These are phyloP conservation scores for Colletotrichum gigasporum DNA, from an alignment of 2,329 filamentous ascomycete genomes.

Conservation along the genomic window DNA sequence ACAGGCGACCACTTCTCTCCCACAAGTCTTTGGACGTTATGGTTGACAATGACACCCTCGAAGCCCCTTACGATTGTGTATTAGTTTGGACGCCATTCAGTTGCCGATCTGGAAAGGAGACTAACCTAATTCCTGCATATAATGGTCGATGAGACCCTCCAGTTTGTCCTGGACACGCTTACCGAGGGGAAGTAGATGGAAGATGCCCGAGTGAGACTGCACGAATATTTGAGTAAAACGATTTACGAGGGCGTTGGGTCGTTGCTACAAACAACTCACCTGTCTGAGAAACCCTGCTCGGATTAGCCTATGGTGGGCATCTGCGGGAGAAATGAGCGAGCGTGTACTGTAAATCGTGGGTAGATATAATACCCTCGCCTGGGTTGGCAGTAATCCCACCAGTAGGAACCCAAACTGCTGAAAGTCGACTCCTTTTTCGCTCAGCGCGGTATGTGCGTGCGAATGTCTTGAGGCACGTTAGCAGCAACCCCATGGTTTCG, in stretches of 20 bases:
- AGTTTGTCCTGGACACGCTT: constrained; percentile 89
- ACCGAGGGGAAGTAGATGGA: constrained; percentile 90
- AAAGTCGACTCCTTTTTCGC: constrained; percentile 58
- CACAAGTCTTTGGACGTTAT: constrained; percentile 88
- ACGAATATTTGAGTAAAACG: background rate
- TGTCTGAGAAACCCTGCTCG: constrained; percentile 79
- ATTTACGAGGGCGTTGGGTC: background rate
- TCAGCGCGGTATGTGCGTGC: constrained; percentile 16
- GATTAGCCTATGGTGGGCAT: constrained; percentile 73
- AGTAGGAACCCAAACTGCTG: constrained; percentile 82
- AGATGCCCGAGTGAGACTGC: constrained; percentile 87
- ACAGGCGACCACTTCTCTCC: constrained; percentile 84
- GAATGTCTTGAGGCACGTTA: background rate
- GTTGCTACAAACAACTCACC: constrained; percentile 51
- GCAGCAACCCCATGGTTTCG: no score
- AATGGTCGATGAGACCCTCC: constrained; percentile 83
- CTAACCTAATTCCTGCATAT: constrained; percentile 81
- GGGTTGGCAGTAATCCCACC: constrained; percentile 70
- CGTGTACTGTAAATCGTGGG: background rate
- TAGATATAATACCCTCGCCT: constrained; percentile 56
- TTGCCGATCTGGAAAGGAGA: background rate
- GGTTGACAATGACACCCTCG: constrained; percentile 83
- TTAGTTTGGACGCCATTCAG: constrained; percentile 12
- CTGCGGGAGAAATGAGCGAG: constrained; percentile 50
- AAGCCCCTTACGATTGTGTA: constrained; percentile 66